These are phyloP conservation scores for Candida frijolesensis DNA, from an alignment of 1,139 yeast genomes.

Conservation along the genomic window DNA sequence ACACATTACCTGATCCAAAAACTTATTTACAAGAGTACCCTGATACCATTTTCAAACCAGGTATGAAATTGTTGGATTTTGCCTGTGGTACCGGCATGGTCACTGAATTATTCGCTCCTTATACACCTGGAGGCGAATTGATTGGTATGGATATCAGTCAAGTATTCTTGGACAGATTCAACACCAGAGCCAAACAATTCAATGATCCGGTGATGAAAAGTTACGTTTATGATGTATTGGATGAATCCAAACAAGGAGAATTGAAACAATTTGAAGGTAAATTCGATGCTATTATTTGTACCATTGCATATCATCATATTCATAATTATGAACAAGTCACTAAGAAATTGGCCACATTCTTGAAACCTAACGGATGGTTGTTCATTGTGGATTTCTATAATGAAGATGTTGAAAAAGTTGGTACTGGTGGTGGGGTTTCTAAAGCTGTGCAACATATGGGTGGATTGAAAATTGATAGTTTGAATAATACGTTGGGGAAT, in stretches of 20 bases:
- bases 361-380: slow-evolving; percentile 37
- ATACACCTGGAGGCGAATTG: slow-evolving; percentile 25
- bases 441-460: slow-evolving; percentile 38
- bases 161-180: slow-evolving; percentile 27
- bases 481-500: slow-evolving; percentile 25
- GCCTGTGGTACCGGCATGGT: slow-evolving; percentile 50
- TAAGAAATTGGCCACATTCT: slow-evolving; percentile 32
- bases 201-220: slow-evolving; percentile 17
- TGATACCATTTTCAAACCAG: slow-evolving; percentile 25
- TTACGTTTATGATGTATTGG: slow-evolving; percentile 32
- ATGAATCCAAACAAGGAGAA: slow-evolving; percentile 19
- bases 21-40: slow-evolving; percentile 17
- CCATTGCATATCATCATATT: slow-evolving; percentile 45
- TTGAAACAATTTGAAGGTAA: slow-evolving; percentile 21
- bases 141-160: slow-evolving; percentile 43
- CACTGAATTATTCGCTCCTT: slow-evolving; percentile 32
- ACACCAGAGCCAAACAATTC: slow-evolving; percentile 16
- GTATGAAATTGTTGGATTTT: slow-evolving; percentile 38
- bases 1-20: slow-evolving; percentile 18
- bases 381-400: slow-evolving; percentile 40
- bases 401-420: slow-evolving; percentile 27
- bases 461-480: slow-evolving; percentile 29
- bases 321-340: slow-evolving; percentile 34
- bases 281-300: slow-evolving; percentile 39
- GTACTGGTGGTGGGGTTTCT: background rate